Evolutionary conservation across 805 yeast species (phyloP).

Genomic region (Saccharomycopsis selenospora): DNA sequence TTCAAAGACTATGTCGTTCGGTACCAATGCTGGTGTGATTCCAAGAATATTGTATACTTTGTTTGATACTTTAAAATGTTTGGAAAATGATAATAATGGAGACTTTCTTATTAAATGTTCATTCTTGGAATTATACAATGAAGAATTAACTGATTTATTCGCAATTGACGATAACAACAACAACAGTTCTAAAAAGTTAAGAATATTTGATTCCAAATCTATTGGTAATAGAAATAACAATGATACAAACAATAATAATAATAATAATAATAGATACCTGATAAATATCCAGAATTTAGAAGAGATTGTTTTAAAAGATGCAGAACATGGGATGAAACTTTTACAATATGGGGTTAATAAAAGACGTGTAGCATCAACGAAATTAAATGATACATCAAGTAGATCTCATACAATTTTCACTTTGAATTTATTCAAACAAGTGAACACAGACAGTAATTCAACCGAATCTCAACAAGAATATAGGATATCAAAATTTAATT

Average conservation of each 20-base stretch:
- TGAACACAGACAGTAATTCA: slow-evolving; percentile 2
- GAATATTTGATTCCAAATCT: slow-evolving; percentile 41
- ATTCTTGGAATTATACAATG: slow-evolving; percentile 81
- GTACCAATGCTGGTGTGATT: slow-evolving; percentile 53
- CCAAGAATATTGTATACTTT: slow-evolving; percentile 52
- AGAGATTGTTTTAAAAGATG: slow-evolving; percentile 49
- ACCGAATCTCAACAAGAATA: slow-evolving; percentile 25
- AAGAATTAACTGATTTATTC: slow-evolving; percentile 70
- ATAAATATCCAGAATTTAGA: slow-evolving; percentile 52
- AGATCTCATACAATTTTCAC: slow-evolving; percentile 76
- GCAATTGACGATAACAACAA: slow-evolving; percentile 29
- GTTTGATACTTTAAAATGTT: slow-evolving; percentile 40
- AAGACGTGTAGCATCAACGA: slow-evolving; percentile 65
- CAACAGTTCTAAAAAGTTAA: slow-evolving; percentile 40
- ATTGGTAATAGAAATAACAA: slow-evolving; percentile 30
- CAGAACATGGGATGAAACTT: slow-evolving; percentile 48
- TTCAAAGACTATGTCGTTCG: slow-evolving; percentile 27
- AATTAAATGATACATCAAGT: slow-evolving; percentile 65
- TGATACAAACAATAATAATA: not conserved
- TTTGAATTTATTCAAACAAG: slow-evolving; percentile 45
- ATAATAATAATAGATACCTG: slow-evolving; percentile 6
- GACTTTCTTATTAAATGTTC: slow-evolving; percentile 71
- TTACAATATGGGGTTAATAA: slow-evolving; percentile 50
- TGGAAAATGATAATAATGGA: slow-evolving; percentile 25
- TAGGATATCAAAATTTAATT: slow-evolving; percentile 60